phyloP scores from a whole-genome alignment of 2,329 filamentous ascomycete genomes.

The Fusarium fracticaudum region DNA sequence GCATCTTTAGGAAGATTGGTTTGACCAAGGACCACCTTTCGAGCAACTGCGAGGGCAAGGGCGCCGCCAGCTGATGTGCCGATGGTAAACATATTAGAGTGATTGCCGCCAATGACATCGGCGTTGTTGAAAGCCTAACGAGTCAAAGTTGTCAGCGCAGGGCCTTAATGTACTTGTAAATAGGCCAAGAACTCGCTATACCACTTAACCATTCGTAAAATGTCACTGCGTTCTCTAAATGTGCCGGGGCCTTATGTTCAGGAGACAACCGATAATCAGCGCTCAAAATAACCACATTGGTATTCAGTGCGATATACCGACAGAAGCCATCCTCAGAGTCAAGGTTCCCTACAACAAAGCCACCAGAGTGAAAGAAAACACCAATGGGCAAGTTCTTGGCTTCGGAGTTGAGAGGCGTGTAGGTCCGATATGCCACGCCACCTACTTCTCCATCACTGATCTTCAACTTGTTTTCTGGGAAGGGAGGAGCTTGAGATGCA shows the following conservation, averaged over 20 bases:
- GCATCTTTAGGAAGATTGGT: background rate
- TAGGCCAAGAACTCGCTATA: rapidly evolving
- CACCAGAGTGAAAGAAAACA: background rate
- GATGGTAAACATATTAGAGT: background rate
- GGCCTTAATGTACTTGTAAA: rapidly evolving
- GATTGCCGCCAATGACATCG: background rate
- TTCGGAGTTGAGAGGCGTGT: background rate
- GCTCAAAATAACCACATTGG: background rate
- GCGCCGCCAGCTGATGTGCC: background rate
- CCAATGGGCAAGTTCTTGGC: background rate
- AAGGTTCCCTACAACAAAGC: background rate
- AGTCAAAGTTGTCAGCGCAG: rapidly evolving
- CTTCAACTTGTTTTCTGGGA: background rate
- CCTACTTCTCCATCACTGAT: background rate
- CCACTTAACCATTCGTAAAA: background rate
- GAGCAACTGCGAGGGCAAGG: background rate
- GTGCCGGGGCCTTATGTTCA: background rate
- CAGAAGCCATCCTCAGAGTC: background rate
- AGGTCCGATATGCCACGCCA: background rate
- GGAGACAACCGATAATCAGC: background rate
- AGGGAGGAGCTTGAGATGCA: background rate
- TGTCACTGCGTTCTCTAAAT: background rate
- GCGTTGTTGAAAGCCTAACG: background rate
- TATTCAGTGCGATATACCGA: background rate
- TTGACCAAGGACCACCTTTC: background rate